Evolutionary conservation across 163 green algal species (phyloP), one percentile per base, ranked within the genome.

Genomic region (Scenedesmus sp.): DNA sequence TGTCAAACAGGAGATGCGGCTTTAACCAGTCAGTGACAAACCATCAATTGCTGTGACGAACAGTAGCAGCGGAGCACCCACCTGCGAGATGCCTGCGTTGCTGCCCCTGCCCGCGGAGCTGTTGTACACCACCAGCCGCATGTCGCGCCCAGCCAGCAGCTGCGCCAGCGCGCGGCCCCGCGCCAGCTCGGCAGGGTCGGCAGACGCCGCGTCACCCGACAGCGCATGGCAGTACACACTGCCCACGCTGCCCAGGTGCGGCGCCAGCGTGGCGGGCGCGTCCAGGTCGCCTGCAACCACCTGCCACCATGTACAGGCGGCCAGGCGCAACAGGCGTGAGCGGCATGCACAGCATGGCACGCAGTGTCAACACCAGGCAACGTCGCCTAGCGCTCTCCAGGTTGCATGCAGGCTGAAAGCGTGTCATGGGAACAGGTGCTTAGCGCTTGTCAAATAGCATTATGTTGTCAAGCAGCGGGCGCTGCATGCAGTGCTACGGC

Each of bases 111-210:
- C 94, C 16, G 85, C 94, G 57, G 92, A 92, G 74, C 92, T 93
- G 90, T 96, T 95, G 89, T 95, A 96, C 83, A 95, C 59, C 76
- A 96, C 70, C 26, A 94, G 92, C 82, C 74, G 57, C 18, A 96
- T 90, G 18, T 62, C 26, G 74, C 7, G 87, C 82, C 3, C 54
- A 55, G 46, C 18, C 52, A 34, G 84, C 92, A 81, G 92, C 73
- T 70, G 70, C 1, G 94, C 94, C 76, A 96, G 90, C 18, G 74
- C 57, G 4, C 52, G 34, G 0, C 88, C 94, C 2, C 93, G 93
- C 5, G 79, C 76, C 56, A 96, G 87, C 88, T 96, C 94, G 54
- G 52, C 34, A 3, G 94, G 94, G 86, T 96, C 94, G 3, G 94
- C 94, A 5, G 55, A 91, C 20, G 86, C 73, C 46, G 85, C 93